Base-by-base conservation (phyloP, 2,329 filamentous ascomycete species). In the Myriosclerotinia curreyana region DNA sequence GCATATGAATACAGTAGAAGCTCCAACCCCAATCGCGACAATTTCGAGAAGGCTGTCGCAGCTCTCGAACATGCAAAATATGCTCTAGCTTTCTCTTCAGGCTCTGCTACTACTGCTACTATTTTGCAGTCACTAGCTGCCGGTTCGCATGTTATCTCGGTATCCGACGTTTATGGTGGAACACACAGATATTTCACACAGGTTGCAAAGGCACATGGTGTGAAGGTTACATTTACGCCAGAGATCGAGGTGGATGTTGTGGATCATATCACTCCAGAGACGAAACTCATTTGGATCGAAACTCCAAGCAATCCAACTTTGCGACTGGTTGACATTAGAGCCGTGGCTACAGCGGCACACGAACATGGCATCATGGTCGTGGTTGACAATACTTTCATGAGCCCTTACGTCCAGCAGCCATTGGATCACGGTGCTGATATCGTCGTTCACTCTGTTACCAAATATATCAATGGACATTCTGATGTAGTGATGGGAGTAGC, bases 101-200 rank as follows among this genome's bases (percentile, higher is more conserved):
- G 95, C 72, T 96, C 91, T 70, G 94, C 95, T 51, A 92, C 95
- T 62, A 99, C 95, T 0, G 94, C 95, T 66, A 91, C 86, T 71
- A 92, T 99, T 74, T 86, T 99, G 65, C 95, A 98, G 80, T 95
- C 91, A 71, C 85, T 99, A 65, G 92, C 94, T 31, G 83, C 90
- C 15, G 93, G 92, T 67, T 95, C 91, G 55, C 95, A 99, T 79
- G 91, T 99, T 73, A 88, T 99, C 72, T 97, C 92, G 67, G 92
- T 99, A 55, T 96, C 92, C 53, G 95, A 99, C 77, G 93, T 99
- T 72, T 99, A 99, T 77, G 95, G 95, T 71, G 95, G 95, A 71
- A 99, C 95, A 50, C 95, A 99, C 80, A 86, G 95, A 74, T 99
- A 99, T 82, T 99, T 99, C 82, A 99, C 95, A 69, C 93, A 97